Base-by-base conservation (phyloP, 1,284 basidiomycete species). In the Apiotrichum domesticum region DNA sequence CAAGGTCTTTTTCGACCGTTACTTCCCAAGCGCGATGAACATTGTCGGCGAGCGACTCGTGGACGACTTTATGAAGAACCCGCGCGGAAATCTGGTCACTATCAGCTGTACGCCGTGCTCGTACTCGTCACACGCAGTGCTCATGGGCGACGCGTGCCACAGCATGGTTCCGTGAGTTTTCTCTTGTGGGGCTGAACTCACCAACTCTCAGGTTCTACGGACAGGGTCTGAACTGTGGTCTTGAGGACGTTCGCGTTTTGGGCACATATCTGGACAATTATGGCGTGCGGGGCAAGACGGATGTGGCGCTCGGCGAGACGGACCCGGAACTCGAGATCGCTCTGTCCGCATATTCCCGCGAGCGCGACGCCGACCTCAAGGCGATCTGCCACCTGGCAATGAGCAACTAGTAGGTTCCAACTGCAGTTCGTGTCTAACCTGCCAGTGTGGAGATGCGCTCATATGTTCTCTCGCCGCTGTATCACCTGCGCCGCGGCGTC, bases 211-310 rank as follows among this genome's bases (percentile, higher is more conserved):
- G 95, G 50, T 98, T 98, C 79, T 98, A 95, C 75, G 95, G 93
- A 29, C 95, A 98, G 80, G 95, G 95, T 15, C 82, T 98, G 65
- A 98, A 98, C 73, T 97, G 94, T 71, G 95, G 95, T 9, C 83
- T 98, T 55, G 95, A 98, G 78, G 95, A 98, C 75, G 93, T 98
- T 58, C 85, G 95, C 61, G 85, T 98, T 49, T 81, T 98, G 63
- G 83, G 85, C 57, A 81, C 85, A 35, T 78, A 92, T 55, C 81
- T 98, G 64, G 83, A 85, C 57, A 80, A 84, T 58, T 84, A 87
- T 70, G 80, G 80, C 15, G 85, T 92, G 57, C 76, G 81, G 59
- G 67, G 78, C 13, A 64, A 66, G 29, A 69, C 73, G 3, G 51
- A 68, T 57, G 65, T 72, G 58, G 68, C 60, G 47, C 55, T 66